phyloP scores from a whole-genome alignment of 306 rosid species.

The Pyrus bretschneideri region DNA sequence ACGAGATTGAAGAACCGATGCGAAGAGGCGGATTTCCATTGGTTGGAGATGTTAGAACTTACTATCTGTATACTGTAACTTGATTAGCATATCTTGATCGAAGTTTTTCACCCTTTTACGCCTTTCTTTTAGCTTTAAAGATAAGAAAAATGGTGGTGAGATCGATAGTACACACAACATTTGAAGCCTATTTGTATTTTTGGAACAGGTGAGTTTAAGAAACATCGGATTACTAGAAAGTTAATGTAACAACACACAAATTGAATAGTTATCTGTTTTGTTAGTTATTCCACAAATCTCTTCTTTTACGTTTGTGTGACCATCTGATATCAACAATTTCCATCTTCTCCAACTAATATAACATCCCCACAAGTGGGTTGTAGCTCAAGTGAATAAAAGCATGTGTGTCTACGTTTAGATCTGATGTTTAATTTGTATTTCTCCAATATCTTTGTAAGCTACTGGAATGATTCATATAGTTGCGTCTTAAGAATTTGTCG shows the following conservation, averaged over 20 bases:
- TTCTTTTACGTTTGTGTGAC: background rate
- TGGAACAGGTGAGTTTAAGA: slow-evolving; percentile 25
- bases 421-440: no score
- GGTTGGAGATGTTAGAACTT: background rate
- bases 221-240: slow-evolving; percentile 6
- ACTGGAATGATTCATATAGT: no score
- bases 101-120: background rate
- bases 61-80: slow-evolving; percentile 19
- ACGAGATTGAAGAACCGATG: background rate
- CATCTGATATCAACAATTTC: background rate
- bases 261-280: background rate
- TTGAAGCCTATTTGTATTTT: slow-evolving; percentile 27
- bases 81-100: slow-evolving; percentile 4
- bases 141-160: slow-evolving; percentile 12
- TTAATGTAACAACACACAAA: background rate
- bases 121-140: background rate
- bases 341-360: background rate
- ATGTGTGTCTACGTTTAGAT: background rate
- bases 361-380: no score
- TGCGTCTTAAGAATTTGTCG: background rate
- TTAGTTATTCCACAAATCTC: background rate
- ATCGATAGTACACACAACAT: slow-evolving; percentile 2
- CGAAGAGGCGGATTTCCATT: background rate
- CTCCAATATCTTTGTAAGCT: no score
- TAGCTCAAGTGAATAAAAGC: background rate